Conservation (phyloP, 345 rosid species). For the Clausena lansium region DNA sequence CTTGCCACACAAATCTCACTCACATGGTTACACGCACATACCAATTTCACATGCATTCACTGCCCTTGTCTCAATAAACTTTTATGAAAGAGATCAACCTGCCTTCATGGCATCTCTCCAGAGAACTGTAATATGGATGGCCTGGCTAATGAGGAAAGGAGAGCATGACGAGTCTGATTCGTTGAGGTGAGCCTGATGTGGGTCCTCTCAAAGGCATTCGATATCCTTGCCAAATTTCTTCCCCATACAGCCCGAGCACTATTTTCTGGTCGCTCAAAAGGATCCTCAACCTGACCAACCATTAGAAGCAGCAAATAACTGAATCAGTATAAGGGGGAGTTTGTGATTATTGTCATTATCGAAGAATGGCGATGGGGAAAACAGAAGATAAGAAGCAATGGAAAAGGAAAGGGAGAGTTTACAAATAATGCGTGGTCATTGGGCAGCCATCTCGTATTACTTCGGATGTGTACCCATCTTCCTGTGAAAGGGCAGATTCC, state of each 20-base stretch:
- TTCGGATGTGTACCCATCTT: constrained; percentile 57
- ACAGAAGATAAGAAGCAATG: not conserved
- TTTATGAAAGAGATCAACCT: not conserved
- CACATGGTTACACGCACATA: not conserved
- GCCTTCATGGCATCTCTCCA: not conserved
- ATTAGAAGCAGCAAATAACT: constrained; percentile 1
- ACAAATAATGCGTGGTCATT: constrained; percentile 71
- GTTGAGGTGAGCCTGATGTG: constrained; percentile 27
- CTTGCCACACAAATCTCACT: not conserved
- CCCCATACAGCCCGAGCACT: constrained; percentile 64
- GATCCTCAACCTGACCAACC: constrained; percentile 76
- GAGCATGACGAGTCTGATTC: constrained; percentile 29
- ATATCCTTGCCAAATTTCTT: constrained; percentile 49
- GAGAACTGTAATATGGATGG: constrained; percentile 29
- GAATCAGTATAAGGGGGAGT: not conserved
- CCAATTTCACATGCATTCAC: not conserved
- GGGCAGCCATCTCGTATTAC: constrained; percentile 78
- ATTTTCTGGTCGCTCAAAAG: constrained; percentile 83
- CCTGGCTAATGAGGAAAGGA: constrained; percentile 39
- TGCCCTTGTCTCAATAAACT: not conserved
- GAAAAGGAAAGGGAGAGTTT: constrained; percentile 21
- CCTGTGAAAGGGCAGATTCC: constrained; percentile 83
- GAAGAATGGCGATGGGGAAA: not conserved
- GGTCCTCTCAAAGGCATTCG: constrained; percentile 52
- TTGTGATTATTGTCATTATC: not conserved